Percentiles rank a stretch among this genome's conserved stretches.
Evolutionary conservation across 495 filamentous ascomycete species (phyloP).

Genomic region (Venustampulla echinocandica): DNA sequence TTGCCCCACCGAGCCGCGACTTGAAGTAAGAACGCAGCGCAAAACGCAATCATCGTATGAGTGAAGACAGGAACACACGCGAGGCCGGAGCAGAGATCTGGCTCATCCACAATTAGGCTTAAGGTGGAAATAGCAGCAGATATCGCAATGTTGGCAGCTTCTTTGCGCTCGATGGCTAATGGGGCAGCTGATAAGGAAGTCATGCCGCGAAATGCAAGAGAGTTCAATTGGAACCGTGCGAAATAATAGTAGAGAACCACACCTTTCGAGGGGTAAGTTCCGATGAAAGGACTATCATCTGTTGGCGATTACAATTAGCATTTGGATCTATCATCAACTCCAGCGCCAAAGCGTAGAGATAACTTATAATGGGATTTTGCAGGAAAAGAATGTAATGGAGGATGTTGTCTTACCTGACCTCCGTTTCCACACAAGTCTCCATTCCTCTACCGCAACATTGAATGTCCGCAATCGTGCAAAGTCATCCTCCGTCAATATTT

Average conservation of each 20-base stretch:
- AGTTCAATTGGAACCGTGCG: constrained; percentile 52
- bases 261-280: constrained; percentile 50
- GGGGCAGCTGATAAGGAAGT: constrained; percentile 33
- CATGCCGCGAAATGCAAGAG: constrained; percentile 45
- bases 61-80: constrained; percentile 34
- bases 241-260: constrained; percentile 54
- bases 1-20: constrained; percentile 8
- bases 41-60: constrained; percentile 55
- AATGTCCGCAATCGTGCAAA: constrained; percentile 42
- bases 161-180: constrained; percentile 39
- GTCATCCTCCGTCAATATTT: constrained; percentile 43
- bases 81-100: constrained; percentile 41
- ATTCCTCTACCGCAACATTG: constrained; percentile 48
- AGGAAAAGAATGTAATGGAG: not conserved
- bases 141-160: constrained; percentile 48
- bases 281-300: constrained; percentile 40
- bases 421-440: constrained; percentile 48
- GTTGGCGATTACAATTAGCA: constrained; percentile 3
- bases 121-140: constrained; percentile 47
- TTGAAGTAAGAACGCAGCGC: constrained; percentile 29
- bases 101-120: constrained; percentile 46
- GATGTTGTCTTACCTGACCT: constrained; percentile 36
- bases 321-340: too few species aligned
- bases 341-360: too few species aligned
- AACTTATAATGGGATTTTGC: not conserved